phyloP scores from a whole-genome alignment of 139 green algal species.

The Asterochloris erici region DNA sequence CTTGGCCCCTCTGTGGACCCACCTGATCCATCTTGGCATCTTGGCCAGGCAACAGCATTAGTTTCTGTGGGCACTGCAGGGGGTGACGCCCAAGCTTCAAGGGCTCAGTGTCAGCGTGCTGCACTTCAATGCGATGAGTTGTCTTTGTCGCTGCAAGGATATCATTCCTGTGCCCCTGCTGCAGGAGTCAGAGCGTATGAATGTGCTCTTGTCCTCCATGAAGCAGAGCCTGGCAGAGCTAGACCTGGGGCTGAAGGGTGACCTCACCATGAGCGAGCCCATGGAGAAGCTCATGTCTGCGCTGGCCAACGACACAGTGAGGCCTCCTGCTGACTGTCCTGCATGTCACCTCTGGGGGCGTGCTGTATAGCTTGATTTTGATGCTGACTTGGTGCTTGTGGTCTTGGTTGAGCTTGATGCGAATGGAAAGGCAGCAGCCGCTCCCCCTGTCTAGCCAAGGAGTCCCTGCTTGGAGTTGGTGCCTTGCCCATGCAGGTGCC shows the following conservation, averaged over 20 bases:
- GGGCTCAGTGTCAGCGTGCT: too few relatives aligned
- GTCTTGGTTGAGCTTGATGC: background rate
- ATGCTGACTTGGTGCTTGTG: background rate
- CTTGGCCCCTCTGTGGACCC: too few relatives aligned
- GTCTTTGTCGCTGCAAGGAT: too few relatives aligned
- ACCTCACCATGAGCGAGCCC: constrained; percentile 87
- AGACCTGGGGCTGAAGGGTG: constrained; percentile 86
- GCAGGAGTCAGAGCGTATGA: constrained; percentile 88
- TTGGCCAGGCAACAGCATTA: too few relatives aligned
- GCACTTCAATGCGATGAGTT: too few relatives aligned
- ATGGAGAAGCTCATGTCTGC: constrained; percentile 82
- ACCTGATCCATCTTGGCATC: too few relatives aligned
- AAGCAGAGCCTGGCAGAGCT: constrained; percentile 80
- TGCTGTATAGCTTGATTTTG: background rate
- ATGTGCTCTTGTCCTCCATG: constrained; percentile 79
- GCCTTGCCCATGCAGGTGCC: constrained; percentile 36
- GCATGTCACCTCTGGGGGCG: too few relatives aligned
- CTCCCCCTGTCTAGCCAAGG: background rate
- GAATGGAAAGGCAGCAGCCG: too few relatives aligned
- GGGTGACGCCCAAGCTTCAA: too few relatives aligned
- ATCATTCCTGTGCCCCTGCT: background rate
- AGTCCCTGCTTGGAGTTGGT: background rate
- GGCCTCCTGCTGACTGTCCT: too few relatives aligned
- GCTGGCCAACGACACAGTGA: constrained; percentile 51
- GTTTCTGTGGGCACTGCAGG: too few relatives aligned